Conservation (phyloP, 1,139 yeast species). For the Kurtzmaniella quercitrusa region DNA sequence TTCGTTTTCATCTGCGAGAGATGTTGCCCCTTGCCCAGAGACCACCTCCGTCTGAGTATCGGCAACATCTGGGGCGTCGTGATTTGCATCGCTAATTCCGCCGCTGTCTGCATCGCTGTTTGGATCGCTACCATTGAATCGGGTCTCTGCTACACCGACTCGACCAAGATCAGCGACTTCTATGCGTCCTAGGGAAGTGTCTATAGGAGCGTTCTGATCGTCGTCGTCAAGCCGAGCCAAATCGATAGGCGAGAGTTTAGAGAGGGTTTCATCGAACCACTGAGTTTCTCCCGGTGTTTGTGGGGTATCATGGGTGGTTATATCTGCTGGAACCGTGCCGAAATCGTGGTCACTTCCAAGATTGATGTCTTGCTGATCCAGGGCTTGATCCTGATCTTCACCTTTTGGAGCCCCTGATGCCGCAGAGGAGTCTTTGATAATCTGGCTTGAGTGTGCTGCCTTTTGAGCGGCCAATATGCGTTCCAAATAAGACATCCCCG, state of each 20-base stretch:
- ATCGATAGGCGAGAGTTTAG: neutral
- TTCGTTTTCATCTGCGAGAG: too few relatives aligned
- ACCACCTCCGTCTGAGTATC: too few relatives aligned
- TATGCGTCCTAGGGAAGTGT: neutral
- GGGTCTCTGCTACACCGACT: neutral
- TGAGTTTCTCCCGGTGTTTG: neutral
- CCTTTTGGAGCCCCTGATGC: too few relatives aligned
- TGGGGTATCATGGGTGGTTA: neutral
- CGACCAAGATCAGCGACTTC: neutral
- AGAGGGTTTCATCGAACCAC: neutral
- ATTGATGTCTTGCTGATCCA: too few relatives aligned
- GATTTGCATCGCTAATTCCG: too few relatives aligned
- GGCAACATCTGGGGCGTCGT: too few relatives aligned
- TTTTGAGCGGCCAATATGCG: constrained; percentile 21
- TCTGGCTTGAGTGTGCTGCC: neutral
- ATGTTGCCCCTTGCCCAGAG: neutral
- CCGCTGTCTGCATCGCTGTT: too few relatives aligned
- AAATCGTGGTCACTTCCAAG: too few relatives aligned
- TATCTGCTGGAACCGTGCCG: too few relatives aligned
- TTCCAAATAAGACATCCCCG: constrained; percentile 24
- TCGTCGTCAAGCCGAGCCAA: neutral
- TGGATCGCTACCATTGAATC: too few relatives aligned
- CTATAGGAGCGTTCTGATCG: neutral
- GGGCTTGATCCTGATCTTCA: too few relatives aligned
- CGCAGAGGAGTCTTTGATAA: too few relatives aligned